Conservation (phyloP, 2,329 filamentous ascomycete genomes). For the Penicillium palitans region DNA sequence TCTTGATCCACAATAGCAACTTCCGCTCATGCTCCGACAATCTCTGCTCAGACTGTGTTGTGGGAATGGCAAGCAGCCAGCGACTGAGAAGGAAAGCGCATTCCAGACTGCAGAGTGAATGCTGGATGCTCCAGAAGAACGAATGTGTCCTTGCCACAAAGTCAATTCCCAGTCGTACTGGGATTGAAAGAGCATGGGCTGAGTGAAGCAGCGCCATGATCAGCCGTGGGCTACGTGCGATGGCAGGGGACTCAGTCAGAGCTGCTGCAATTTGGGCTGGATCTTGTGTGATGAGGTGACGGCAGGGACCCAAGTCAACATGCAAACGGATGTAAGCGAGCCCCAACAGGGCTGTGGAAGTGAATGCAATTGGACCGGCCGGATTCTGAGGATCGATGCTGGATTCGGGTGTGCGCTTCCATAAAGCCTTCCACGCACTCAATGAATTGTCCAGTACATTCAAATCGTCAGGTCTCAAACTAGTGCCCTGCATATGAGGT, state of each 20-base stretch:
- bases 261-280: conserved; percentile 49
- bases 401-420: conserved; percentile 55
- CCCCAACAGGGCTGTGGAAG: conserved; percentile 50
- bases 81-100: conserved; percentile 53
- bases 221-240: conserved; percentile 48
- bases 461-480: conserved; percentile 47
- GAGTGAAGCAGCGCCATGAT: conserved; percentile 55
- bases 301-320: conserved; percentile 50
- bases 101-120: conserved; percentile 55
- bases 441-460: conserved; percentile 49
- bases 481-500: conserved; percentile 44
- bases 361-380: conserved; percentile 56
- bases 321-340: conserved; percentile 51
- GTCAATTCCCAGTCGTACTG: conserved; percentile 54
- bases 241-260: conserved; percentile 44
- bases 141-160: conserved; percentile 56
- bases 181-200: conserved; percentile 57
- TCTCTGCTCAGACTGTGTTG: conserved; percentile 44
- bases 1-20: conserved; percentile 50
- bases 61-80: conserved; percentile 48
- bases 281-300: conserved; percentile 51
- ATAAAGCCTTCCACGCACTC: conserved; percentile 53
- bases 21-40: conserved; percentile 51
- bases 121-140: conserved; percentile 58
- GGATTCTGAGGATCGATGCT: conserved; percentile 56